Percentiles rank a stretch among this genome's conserved stretches.
phyloP scores from a whole-genome alignment of 805 yeast species.

The Saccharomycopsis oosterbeekiorum region DNA sequence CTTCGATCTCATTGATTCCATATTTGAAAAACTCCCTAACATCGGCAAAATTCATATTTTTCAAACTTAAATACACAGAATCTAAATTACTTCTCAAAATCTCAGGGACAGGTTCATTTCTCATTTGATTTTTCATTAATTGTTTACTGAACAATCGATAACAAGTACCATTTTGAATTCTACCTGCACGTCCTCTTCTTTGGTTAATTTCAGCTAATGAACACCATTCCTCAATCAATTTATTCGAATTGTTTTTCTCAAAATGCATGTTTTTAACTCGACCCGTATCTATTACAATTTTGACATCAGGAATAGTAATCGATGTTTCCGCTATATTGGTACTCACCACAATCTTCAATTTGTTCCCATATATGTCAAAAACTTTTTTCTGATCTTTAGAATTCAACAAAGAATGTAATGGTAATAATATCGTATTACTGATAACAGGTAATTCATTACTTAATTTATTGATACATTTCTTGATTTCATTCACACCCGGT shows the following conservation, averaged over 20 bases:
- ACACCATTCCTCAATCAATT: slow-evolving; percentile 72
- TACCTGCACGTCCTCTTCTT: slow-evolving; percentile 97
- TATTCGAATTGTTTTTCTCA: slow-evolving; percentile 59
- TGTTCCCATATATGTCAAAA: slow-evolving; percentile 41
- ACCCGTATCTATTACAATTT: slow-evolving; percentile 84
- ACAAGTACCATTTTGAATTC: slow-evolving; percentile 76
- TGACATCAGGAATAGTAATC: slow-evolving; percentile 91
- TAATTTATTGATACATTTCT: slow-evolving; percentile 36
- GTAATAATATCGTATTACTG: slow-evolving; percentile 32
- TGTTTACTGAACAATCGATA: slow-evolving; percentile 67
- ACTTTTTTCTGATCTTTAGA: slow-evolving; percentile 77
- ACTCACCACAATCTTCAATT: slow-evolving; percentile 66
- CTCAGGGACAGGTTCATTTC: slow-evolving; percentile 76
- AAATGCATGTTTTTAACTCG: slow-evolving; percentile 69
- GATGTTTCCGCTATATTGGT: slow-evolving; percentile 97
- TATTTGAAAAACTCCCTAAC: slow-evolving; percentile 59
- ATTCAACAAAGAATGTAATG: slow-evolving; percentile 80
- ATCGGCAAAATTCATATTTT: slow-evolving; percentile 75
- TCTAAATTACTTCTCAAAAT: slow-evolving; percentile 78
- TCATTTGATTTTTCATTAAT: slow-evolving; percentile 48
- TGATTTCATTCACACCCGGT: slow-evolving; percentile 88
- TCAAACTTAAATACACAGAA: slow-evolving; percentile 71
- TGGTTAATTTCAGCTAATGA: slow-evolving; percentile 85
- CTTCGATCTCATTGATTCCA: slow-evolving; percentile 78
- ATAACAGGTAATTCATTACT: background rate